Conservation (phyloP, 352 stramenopile genomes). For the Globisporangium parvum region DNA sequence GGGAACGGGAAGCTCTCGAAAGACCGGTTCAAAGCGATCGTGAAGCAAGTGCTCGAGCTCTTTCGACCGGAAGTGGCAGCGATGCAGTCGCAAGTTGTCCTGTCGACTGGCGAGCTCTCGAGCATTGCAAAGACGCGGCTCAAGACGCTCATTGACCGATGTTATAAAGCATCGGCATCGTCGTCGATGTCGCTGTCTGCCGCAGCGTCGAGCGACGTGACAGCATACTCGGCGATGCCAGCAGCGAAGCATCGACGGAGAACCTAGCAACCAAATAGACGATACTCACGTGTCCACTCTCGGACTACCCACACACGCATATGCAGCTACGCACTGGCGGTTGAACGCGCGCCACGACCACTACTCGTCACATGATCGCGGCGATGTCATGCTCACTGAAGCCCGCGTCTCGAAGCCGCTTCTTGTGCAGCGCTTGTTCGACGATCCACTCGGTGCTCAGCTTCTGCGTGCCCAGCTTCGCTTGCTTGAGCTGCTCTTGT, state of each 20-base stretch:
- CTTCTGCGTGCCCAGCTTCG: conserved; percentile 40
- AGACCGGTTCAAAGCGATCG: conserved; percentile 75
- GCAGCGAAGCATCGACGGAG: conserved; percentile 28
- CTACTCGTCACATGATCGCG: conserved; percentile 16
- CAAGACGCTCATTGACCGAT: conserved; percentile 66
- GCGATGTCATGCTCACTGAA: conserved; percentile 32
- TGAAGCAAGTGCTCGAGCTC: conserved; percentile 54
- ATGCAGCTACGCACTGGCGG: too few relatives aligned
- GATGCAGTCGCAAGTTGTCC: conserved; percentile 54
- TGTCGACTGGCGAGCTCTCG: conserved; percentile 35
- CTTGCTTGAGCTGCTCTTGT: conserved; percentile 48
- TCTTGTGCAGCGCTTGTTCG: conserved; percentile 51
- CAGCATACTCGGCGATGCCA: conserved; percentile 34
- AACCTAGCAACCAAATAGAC: not conserved
- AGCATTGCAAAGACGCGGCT: conserved; percentile 59
- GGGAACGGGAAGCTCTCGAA: conserved; percentile 50
- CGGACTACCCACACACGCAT: not conserved
- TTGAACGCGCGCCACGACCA: not conserved
- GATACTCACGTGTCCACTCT: not conserved
- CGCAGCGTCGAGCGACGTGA: not conserved
- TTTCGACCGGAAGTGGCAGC: conserved; percentile 52
- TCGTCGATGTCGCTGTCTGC: not conserved
- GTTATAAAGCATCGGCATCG: conserved; percentile 36
- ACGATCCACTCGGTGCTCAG: conserved; percentile 44
- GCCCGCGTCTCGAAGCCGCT: conserved; percentile 34